Conservation (phyloP, 495 filamentous ascomycete species). For the Aspergillus heteromorphus region DNA sequence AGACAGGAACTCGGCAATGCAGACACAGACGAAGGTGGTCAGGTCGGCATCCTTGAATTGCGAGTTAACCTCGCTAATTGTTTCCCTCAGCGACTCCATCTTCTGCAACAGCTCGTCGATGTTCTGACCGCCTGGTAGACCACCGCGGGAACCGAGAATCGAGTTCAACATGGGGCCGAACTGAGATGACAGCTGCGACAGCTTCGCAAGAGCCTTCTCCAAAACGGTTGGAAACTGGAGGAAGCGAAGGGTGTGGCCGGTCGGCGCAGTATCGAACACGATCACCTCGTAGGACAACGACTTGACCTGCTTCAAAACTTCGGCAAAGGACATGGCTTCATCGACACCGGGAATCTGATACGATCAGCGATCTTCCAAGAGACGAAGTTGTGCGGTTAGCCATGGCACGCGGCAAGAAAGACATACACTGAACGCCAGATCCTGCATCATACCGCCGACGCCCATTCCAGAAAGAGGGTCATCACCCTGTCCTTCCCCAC, state of each 20-base stretch:
- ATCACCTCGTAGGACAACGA: slow-evolving; percentile 98
- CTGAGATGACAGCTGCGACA: slow-evolving; percentile 87
- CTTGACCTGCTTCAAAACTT: slow-evolving; percentile 98
- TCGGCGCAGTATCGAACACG: slow-evolving; percentile 98
- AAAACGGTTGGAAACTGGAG: slow-evolving; percentile 97
- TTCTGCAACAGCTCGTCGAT: slow-evolving; percentile 88
- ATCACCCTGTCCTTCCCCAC: slow-evolving; percentile 67
- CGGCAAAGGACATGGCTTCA: slow-evolving; percentile 99
- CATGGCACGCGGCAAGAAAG: background rate
- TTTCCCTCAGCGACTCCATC: slow-evolving; percentile 86
- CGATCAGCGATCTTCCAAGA: slow-evolving; percentile 15
- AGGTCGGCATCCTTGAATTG: slow-evolving; percentile 97
- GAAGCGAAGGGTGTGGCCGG: slow-evolving; percentile 98
- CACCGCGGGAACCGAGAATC: slow-evolving; percentile 75
- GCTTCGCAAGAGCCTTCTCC: slow-evolving; percentile 94
- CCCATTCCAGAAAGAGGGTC: slow-evolving; percentile 61
- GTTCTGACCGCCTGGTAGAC: slow-evolving; percentile 84
- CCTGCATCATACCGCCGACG: slow-evolving; percentile 71
- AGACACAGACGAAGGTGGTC: slow-evolving; percentile 97
- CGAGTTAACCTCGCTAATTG: slow-evolving; percentile 91
- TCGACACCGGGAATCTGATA: slow-evolving; percentile 92
- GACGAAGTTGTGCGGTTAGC: background rate
- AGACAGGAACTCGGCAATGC: slow-evolving; percentile 95
- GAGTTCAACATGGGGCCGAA: slow-evolving; percentile 96
- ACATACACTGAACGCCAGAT: slow-evolving; percentile 64